Percentiles rank a stretch among this genome's conserved stretches.
Conservation (phyloP, 2,329 filamentous ascomycete species). For the Clonostachys byssicola region DNA sequence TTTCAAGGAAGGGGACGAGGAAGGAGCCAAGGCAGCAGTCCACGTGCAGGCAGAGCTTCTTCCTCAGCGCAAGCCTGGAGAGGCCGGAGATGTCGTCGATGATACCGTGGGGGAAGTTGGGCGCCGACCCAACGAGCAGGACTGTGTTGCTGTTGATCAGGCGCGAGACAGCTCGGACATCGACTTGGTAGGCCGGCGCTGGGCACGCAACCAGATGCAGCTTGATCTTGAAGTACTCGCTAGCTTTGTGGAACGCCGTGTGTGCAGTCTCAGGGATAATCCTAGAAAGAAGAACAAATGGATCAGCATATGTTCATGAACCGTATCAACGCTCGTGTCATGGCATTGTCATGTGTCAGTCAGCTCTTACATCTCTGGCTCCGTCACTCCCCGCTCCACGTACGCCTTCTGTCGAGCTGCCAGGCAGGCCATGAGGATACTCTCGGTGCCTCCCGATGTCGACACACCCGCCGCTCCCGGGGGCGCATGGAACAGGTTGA, state of each 20-base stretch:
- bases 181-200: constrained; percentile 79
- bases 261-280: constrained; percentile 93
- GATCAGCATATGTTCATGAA: background rate
- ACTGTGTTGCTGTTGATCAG: constrained; percentile 94
- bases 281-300: constrained; percentile 37
- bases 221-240: constrained; percentile 95
- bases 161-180: constrained; percentile 71
- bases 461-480: constrained; percentile 81
- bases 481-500: constrained; percentile 85
- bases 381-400: constrained; percentile 77
- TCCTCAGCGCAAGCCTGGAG: constrained; percentile 75
- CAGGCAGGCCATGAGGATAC: constrained; percentile 92
- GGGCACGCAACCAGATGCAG: constrained; percentile 85
- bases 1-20: constrained; percentile 84
- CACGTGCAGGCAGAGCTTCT: constrained; percentile 85
- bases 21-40: constrained; percentile 98
- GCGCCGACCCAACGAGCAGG: constrained; percentile 87
- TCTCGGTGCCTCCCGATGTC: constrained; percentile 91
- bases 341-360: background rate
- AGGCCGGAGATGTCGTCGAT: constrained; percentile 90
- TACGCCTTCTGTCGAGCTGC: constrained; percentile 87
- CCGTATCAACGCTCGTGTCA: too few relatives aligned
- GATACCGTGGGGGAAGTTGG: constrained; percentile 97
- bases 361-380: constrained; percentile 81
- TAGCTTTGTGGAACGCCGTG: constrained; percentile 93